phyloP scores from a whole-genome alignment of 257 asterid species.

The Orobanche coerulescens region DNA sequence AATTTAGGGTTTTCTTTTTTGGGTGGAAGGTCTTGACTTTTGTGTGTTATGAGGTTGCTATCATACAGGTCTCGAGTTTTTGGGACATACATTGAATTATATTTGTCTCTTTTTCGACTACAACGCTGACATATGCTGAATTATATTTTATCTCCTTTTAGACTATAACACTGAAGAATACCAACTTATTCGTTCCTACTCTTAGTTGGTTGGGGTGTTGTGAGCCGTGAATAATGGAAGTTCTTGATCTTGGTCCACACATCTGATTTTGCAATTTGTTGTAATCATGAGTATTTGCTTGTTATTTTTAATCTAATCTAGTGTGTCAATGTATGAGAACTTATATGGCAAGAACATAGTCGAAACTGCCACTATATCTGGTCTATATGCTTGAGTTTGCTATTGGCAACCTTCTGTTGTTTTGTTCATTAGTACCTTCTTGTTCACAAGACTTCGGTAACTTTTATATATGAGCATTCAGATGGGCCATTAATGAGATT shows the following conservation, averaged over 20 bases:
- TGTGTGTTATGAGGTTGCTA: conserved; percentile 15
- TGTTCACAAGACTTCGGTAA: background rate
- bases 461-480: background rate
- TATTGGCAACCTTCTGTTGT: background rate
- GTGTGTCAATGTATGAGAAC: background rate
- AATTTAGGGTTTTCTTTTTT: conserved; percentile 23
- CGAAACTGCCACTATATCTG: background rate
- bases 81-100: background rate
- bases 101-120: background rate
- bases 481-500: background rate
- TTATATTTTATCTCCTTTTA: background rate
- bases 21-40: conserved; percentile 24
- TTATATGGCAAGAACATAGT: background rate
- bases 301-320: background rate
- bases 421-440: background rate
- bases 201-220: background rate
- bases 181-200: background rate
- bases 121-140: background rate
- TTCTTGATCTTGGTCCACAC: background rate
- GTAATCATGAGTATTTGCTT: background rate
- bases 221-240: background rate
- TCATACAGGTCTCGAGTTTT: background rate
- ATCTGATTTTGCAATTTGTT: background rate
- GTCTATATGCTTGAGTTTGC: background rate
- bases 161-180: background rate